Evolutionary conservation across 2,329 filamentous ascomycete genomes (phyloP).

Genomic region (Colletotrichum tofieldiae): DNA sequence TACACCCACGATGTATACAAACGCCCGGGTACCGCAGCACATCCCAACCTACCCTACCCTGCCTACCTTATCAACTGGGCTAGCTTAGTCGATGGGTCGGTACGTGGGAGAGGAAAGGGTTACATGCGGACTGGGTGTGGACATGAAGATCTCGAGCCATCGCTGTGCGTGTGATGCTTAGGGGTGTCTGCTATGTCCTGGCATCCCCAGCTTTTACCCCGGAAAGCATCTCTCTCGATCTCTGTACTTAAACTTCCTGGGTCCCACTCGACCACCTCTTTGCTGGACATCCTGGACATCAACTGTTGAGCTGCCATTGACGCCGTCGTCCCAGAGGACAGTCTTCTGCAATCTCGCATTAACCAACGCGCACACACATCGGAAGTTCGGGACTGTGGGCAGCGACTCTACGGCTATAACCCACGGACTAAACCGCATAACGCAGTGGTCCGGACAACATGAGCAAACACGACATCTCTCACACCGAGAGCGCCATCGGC

Average conservation of each 20-base stretch:
- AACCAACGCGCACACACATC: constrained; percentile 6
- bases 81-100: constrained; percentile 28
- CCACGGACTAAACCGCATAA: constrained; percentile 10
- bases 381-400: neutral
- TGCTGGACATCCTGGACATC: neutral
- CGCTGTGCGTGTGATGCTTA: constrained; percentile 33
- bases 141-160: constrained; percentile 40
- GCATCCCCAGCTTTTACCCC: constrained; percentile 37
- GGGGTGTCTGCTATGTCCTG: constrained; percentile 24
- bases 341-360: neutral
- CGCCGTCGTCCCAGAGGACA: constrained; percentile 18
- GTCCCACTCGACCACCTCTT: constrained; percentile 29
- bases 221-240: constrained; percentile 35
- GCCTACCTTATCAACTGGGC: constrained; percentile 28
- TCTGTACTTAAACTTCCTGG: constrained; percentile 38
- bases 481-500: constrained; percentile 53
- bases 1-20: constrained; percentile 13
- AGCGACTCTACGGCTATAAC: neutral
- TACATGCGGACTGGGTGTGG: constrained; percentile 29
- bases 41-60: constrained; percentile 28
- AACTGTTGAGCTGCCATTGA: constrained; percentile 17
- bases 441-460: constrained; percentile 47
- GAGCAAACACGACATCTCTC: constrained; percentile 55
- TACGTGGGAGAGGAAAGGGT: constrained; percentile 23
- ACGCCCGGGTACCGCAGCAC: constrained; percentile 16